A percentile compares a stretch with the other conserved stretches of the same genome.
Conservation (phyloP, 2,329 filamentous ascomycete species). For the Pezicula neosporulosa region DNA sequence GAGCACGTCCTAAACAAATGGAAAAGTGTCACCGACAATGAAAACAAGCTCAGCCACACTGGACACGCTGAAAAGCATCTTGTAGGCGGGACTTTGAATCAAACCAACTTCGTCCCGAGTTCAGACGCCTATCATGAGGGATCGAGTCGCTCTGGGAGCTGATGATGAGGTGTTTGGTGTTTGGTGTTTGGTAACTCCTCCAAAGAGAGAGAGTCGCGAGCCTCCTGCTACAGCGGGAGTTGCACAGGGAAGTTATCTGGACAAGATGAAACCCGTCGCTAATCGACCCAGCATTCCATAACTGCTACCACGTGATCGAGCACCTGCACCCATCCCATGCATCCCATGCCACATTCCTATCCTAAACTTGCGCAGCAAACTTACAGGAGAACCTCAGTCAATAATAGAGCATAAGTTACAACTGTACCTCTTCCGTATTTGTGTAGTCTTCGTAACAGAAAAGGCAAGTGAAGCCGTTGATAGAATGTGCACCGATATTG, state of each 20-base stretch:
- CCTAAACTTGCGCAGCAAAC: too few relatives aligned
- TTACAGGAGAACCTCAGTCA: too few relatives aligned
- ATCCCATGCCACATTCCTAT: too few relatives aligned
- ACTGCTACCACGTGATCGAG: too few relatives aligned
- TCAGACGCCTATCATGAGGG: neutral
- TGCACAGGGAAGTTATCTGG: neutral
- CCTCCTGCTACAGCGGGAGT: constrained; percentile 7
- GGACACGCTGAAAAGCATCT: neutral
- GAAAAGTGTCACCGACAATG: neutral
- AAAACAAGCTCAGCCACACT: neutral
- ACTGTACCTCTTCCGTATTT: too few relatives aligned
- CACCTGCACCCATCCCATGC: too few relatives aligned
- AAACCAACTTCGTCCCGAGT: neutral
- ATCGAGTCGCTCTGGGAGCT: neutral
- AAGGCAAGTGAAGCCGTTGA: too few relatives aligned
- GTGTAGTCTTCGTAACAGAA: too few relatives aligned
- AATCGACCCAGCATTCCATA: too few relatives aligned
- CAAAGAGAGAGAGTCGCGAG: constrained; percentile 7
- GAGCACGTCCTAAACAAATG: neutral
- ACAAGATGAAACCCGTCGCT: too few relatives aligned
- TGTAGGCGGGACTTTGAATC: neutral
- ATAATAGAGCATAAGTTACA: too few relatives aligned
- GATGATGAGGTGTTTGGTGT: constrained; percentile 1
- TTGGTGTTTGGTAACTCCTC: neutral
- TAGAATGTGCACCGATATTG: too few relatives aligned